These are phyloP conservation scores for Ceriops decandra DNA, from an alignment of 345 rosid species.

Conservation along the genomic window DNA sequence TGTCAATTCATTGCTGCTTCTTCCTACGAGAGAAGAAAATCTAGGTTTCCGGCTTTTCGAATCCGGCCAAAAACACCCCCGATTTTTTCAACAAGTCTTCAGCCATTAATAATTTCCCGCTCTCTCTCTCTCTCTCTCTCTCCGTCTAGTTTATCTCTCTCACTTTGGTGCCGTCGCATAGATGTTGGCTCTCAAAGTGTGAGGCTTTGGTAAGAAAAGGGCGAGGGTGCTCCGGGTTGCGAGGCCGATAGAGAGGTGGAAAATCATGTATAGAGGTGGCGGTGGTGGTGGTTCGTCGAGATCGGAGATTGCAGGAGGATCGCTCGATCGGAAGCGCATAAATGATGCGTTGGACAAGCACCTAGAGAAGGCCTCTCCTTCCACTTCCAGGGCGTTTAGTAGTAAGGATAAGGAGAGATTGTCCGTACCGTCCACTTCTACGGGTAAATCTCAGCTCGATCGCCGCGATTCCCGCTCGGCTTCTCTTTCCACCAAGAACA, in stretches of 20 bases:
- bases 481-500: slow-evolving; percentile 50
- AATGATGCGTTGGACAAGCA: slow-evolving; percentile 90
- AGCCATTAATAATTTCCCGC: background rate
- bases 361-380: slow-evolving; percentile 82
- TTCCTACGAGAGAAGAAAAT: no score
- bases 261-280: slow-evolving; percentile 57
- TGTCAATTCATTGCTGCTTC: no score
- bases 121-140: background rate
- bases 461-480: slow-evolving; percentile 54
- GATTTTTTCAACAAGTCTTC: no score
- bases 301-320: slow-evolving; percentile 70
- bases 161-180: no score
- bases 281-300: slow-evolving; percentile 54
- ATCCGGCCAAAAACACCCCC: no score
- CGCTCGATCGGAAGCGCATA: slow-evolving; percentile 78
- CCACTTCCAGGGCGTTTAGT: slow-evolving; percentile 64
- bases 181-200: slow-evolving; percentile 9
- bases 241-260: background rate
- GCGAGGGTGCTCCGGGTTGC: background rate
- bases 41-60: no score
- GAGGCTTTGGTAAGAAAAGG: background rate
- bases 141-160: background rate
- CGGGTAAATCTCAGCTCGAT: slow-evolving; percentile 65
- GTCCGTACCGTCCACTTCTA: slow-evolving; percentile 69
- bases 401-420: slow-evolving; percentile 56